Conservation (phyloP, 1,284 basidiomycete species). For the Cryptococcus deneoformans region DNA sequence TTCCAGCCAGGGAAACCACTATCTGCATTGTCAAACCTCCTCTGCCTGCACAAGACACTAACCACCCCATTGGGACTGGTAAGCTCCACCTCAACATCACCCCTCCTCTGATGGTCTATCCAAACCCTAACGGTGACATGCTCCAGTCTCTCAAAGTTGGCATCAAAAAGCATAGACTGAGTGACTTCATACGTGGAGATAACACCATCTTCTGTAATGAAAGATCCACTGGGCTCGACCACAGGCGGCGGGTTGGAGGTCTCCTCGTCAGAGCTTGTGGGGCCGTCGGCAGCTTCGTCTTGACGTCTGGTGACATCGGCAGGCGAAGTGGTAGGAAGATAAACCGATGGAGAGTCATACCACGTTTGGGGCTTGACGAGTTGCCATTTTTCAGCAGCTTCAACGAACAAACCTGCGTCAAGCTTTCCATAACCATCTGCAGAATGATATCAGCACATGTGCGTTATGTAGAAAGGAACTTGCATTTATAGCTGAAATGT, state of each 20-base stretch:
- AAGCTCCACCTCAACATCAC: conserved; percentile 91
- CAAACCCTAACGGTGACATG: conserved; percentile 92
- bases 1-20: conserved; percentile 89
- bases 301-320: conserved; percentile 9
- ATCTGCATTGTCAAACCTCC: conserved; percentile 65
- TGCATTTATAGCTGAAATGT: conserved; percentile 88
- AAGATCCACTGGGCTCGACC: conserved; percentile 26
- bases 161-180: conserved; percentile 62
- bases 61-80: conserved; percentile 80
- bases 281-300: not conserved
- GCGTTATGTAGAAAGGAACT: conserved; percentile 1
- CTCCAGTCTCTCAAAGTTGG: conserved; percentile 86
- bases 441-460: not conserved
- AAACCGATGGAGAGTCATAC: conserved; percentile 71
- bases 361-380: conserved; percentile 94
- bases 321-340: conserved; percentile 50
- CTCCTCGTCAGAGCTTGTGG: not conserved
- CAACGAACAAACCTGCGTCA: conserved; percentile 80
- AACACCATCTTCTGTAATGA: conserved; percentile 67
- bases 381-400: conserved; percentile 75
- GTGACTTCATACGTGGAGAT: conserved; percentile 68
- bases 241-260: conserved; percentile 16
- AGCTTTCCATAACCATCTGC: conserved; percentile 82
- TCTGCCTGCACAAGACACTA: conserved; percentile 75
- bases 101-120: conserved; percentile 81